Percentiles rank a stretch among this genome's conserved stretches.
Conservation (phyloP, 2,329 filamentous ascomycete species). For the Fusarium zealandicum region DNA sequence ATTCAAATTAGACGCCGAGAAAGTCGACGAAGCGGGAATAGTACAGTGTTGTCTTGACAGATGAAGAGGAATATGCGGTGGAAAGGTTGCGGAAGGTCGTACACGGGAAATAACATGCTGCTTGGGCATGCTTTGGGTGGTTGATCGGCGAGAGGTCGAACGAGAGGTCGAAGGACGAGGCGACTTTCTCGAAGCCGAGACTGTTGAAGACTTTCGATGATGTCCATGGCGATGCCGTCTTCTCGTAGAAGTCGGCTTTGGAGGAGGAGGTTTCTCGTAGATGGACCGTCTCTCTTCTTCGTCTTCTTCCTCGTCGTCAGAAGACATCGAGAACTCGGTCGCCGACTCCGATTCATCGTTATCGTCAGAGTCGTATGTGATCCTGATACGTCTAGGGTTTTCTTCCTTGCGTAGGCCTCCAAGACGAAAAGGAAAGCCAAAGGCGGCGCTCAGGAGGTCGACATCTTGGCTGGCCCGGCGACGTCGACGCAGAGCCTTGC, state of each 20-base stretch:
- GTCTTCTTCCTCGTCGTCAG: slow-evolving; percentile 8
- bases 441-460: slow-evolving; percentile 40
- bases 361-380: slow-evolving; percentile 14
- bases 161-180: slow-evolving; percentile 4
- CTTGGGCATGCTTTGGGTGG: slow-evolving; percentile 3
- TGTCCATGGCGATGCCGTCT: slow-evolving; percentile 6
- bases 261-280: slow-evolving; percentile 8
- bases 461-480: slow-evolving; percentile 27
- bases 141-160: slow-evolving; percentile 22
- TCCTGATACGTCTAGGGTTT: slow-evolving; percentile 6
- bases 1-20: slow-evolving; percentile 23
- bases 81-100: slow-evolving; percentile 31
- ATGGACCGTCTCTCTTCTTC: neutral
- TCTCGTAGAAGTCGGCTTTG: slow-evolving; percentile 5
- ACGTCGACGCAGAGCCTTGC: slow-evolving; percentile 19
- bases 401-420: slow-evolving; percentile 11
- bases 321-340: slow-evolving; percentile 8
- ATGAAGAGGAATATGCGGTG: slow-evolving; percentile 24
- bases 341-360: slow-evolving; percentile 11
- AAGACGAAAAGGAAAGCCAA: slow-evolving; percentile 38
- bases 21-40: slow-evolving; percentile 19
- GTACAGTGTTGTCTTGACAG: slow-evolving; percentile 27
- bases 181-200: slow-evolving; percentile 10
- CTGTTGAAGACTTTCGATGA: slow-evolving; percentile 7
- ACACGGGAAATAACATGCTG: slow-evolving; percentile 26